Conservation (phyloP, 108 stramenopile species). For the Nannochloropsis salina region DNA sequence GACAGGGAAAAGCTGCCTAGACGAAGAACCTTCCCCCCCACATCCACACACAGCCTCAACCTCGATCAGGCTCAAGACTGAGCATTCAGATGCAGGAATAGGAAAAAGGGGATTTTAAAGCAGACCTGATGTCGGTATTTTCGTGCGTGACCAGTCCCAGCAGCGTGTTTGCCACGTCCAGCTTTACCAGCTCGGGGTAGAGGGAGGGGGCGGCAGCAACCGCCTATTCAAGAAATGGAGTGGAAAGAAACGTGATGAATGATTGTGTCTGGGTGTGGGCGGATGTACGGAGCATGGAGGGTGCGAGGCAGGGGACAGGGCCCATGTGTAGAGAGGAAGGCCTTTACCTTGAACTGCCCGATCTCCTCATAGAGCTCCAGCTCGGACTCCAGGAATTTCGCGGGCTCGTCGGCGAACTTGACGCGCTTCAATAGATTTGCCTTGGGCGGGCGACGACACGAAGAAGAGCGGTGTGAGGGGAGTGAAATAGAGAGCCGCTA, state of each 20-base stretch:
- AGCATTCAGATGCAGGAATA: not conserved
- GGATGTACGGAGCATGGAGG: not conserved
- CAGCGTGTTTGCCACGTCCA: conserved; percentile 45
- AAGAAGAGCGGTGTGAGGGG: not conserved
- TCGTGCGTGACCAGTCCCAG: conserved; percentile 56
- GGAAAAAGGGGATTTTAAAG: not conserved
- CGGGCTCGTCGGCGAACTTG: conserved; percentile 56
- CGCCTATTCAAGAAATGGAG: not conserved
- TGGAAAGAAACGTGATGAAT: not conserved
- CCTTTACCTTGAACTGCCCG: not conserved
- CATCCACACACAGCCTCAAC: no score
- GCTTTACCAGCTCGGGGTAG: conserved; percentile 44
- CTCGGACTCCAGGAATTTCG: conserved; percentile 55
- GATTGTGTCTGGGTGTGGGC: not conserved
- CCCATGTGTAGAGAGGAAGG: not conserved
- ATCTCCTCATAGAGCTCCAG: conserved; percentile 54
- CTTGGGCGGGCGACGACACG: not conserved
- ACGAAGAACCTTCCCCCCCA: no score
- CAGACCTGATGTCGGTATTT: conserved; percentile 47
- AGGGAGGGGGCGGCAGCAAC: conserved; percentile 50
- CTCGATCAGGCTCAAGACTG: no score
- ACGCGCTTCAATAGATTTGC: conserved; percentile 35
- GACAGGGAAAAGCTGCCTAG: no score
- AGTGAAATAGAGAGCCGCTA: not conserved
- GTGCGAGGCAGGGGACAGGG: not conserved